Conservation (phyloP, 2,329 filamentous ascomycete genomes). For the Alternaria rosae region DNA sequence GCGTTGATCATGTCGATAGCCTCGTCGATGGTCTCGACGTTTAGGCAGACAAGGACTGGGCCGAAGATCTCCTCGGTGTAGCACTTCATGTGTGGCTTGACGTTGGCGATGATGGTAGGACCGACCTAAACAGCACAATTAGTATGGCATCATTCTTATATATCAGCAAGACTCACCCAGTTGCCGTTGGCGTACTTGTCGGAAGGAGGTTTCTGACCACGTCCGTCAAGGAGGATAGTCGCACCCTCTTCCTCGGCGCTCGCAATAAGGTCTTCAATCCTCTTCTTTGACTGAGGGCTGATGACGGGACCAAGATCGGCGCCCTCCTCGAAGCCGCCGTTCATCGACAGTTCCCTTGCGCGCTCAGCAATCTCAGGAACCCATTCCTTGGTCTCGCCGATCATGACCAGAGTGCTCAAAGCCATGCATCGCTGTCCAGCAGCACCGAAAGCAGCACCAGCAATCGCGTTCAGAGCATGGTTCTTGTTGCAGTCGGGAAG, state of each 20-base stretch:
- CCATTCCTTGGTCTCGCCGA: constrained; percentile 86
- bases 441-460: constrained; percentile 83
- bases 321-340: constrained; percentile 82
- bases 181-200: constrained; percentile 84
- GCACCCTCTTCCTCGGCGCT: constrained; percentile 82
- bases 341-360: constrained; percentile 74
- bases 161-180: constrained; percentile 62
- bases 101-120: constrained; percentile 82
- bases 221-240: constrained; percentile 81
- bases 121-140: constrained; percentile 63
- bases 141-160: constrained; percentile 11
- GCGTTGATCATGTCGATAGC: constrained; percentile 82
- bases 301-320: constrained; percentile 85
- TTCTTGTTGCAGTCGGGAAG: constrained; percentile 91
- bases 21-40: constrained; percentile 78
- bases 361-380: constrained; percentile 78
- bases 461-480: constrained; percentile 83
- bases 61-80: constrained; percentile 88
- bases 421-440: constrained; percentile 90
- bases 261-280: constrained; percentile 78
- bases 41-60: constrained; percentile 81
- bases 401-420: constrained; percentile 80
- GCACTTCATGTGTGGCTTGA: constrained; percentile 81
- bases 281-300: constrained; percentile 77
- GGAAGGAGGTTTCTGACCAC: constrained; percentile 73